phyloP scores from a whole-genome alignment of 1,284 basidiomycete genomes.

The Leccinum fallax region DNA sequence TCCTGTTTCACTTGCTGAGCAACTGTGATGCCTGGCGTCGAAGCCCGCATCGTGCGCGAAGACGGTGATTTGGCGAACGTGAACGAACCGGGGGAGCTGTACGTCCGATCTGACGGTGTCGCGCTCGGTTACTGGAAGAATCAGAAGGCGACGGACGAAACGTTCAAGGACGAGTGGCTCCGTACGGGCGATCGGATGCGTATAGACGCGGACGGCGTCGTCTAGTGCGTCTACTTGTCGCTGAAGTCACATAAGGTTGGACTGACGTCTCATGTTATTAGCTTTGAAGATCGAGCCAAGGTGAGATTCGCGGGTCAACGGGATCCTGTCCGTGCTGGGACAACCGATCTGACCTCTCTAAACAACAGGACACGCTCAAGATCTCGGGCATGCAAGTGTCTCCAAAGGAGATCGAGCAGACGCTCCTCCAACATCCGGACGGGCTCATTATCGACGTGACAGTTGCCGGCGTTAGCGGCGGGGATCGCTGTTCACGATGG shows the following conservation, averaged over 20 bases:
- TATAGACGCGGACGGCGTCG: constrained; percentile 56
- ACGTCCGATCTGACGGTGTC: constrained; percentile 54
- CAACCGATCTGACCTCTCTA: constrained; percentile 7
- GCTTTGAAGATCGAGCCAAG: constrained; percentile 36
- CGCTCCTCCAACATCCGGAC: constrained; percentile 58
- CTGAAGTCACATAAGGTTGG: neutral
- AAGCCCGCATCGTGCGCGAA: constrained; percentile 62
- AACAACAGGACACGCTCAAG: constrained; percentile 64
- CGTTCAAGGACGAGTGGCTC: constrained; percentile 72
- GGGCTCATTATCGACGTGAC: constrained; percentile 59
- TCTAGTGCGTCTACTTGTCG: constrained; percentile 54
- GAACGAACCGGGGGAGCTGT: constrained; percentile 68
- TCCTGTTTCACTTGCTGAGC: constrained; percentile 53
- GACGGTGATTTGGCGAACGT: constrained; percentile 59
- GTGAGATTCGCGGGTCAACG: constrained; percentile 9
- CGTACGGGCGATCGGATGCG: constrained; percentile 70
- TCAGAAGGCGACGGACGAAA: constrained; percentile 60
- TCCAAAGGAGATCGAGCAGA: constrained; percentile 70
- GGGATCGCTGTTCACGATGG: constrained; percentile 60
- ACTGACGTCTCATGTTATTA: neutral
- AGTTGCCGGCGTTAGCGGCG: constrained; percentile 71
- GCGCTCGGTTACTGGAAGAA: constrained; percentile 73
- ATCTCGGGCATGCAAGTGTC: constrained; percentile 76
- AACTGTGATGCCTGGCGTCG: constrained; percentile 60
- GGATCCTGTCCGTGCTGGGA: neutral